A percentile compares a stretch with the other conserved stretches of the same genome.
Conservation (phyloP, 2,329 filamentous ascomycete species). For the Gnomoniopsis sp. region DNA sequence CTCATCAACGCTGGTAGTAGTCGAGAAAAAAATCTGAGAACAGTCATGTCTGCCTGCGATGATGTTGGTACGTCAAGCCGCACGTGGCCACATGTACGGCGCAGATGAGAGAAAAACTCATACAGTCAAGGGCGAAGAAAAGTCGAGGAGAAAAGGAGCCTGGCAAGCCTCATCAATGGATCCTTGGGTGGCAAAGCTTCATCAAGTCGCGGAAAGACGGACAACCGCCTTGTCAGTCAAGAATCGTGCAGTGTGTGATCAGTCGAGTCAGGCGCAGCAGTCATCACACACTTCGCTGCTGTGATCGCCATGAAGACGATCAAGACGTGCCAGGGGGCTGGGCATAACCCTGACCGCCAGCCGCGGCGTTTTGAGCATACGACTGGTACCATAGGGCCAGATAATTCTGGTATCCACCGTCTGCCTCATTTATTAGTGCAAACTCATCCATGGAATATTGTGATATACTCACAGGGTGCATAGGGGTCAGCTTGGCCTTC, state of each 20-base stretch:
- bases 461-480: slow-evolving; percentile 60
- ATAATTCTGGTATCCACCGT: slow-evolving; percentile 81
- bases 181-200: slow-evolving; percentile 15
- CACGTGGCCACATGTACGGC: neutral
- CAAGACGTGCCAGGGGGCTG: slow-evolving; percentile 19
- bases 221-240: slow-evolving; percentile 18
- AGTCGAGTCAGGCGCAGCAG: slow-evolving; percentile 13
- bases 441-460: neutral
- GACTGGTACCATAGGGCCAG: slow-evolving; percentile 79
- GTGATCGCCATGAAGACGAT: slow-evolving; percentile 6
- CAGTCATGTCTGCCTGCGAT: slow-evolving; percentile 4
- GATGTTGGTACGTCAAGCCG: slow-evolving; percentile 2
- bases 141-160: slow-evolving; percentile 13
- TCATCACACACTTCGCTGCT: slow-evolving; percentile 13
- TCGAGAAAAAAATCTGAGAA: neutral
- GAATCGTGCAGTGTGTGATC: slow-evolving; percentile 5
- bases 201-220: slow-evolving; percentile 16
- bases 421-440: slow-evolving; percentile 36
- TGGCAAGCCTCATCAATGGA: slow-evolving; percentile 5
- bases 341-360: slow-evolving; percentile 17
- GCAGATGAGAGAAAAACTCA: slow-evolving; percentile 7
- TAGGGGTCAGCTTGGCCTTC: slow-evolving; percentile 64
- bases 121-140: slow-evolving; percentile 13
- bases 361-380: slow-evolving; percentile 32
- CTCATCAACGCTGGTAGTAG: slow-evolving; percentile 3